phyloP scores from a whole-genome alignment of 805 yeast species.

The Danielia reshetovae region DNA sequence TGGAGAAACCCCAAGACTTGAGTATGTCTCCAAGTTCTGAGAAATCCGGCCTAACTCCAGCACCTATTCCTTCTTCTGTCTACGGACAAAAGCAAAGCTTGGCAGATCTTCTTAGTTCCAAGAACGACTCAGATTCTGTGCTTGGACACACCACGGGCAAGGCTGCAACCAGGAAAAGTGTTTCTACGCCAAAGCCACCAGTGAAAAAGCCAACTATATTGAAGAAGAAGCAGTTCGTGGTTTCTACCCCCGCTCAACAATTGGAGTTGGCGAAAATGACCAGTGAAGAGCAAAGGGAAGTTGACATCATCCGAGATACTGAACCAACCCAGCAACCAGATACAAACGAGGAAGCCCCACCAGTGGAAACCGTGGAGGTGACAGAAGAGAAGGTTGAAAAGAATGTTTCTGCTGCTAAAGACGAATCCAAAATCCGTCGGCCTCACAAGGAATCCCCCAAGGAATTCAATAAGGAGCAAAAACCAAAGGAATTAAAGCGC shows the following conservation, averaged over 20 bases:
- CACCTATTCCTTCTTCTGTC: constrained; percentile 17
- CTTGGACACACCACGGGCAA: constrained; percentile 4
- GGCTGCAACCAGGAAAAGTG: constrained; percentile 14
- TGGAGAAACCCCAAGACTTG: neutral
- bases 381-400: neutral
- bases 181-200: constrained; percentile 24
- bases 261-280: neutral
- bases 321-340: neutral
- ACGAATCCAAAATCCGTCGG: neutral
- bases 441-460: too few relatives aligned
- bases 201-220: constrained; percentile 33
- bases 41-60: constrained; percentile 10
- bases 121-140: constrained; percentile 12
- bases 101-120: constrained; percentile 36
- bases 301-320: too few relatives aligned
- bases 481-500: neutral
- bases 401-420: neutral
- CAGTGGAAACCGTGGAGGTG: too few relatives aligned
- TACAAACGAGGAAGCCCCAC: neutral
- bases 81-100: constrained; percentile 31
- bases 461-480: constrained; percentile 1
- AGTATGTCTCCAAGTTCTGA: neutral
- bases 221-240: constrained; percentile 27
- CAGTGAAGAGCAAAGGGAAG: too few relatives aligned
- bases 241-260: neutral